Conservation (phyloP, 1,284 basidiomycete genomes). For the Boletellus deceptivus region DNA sequence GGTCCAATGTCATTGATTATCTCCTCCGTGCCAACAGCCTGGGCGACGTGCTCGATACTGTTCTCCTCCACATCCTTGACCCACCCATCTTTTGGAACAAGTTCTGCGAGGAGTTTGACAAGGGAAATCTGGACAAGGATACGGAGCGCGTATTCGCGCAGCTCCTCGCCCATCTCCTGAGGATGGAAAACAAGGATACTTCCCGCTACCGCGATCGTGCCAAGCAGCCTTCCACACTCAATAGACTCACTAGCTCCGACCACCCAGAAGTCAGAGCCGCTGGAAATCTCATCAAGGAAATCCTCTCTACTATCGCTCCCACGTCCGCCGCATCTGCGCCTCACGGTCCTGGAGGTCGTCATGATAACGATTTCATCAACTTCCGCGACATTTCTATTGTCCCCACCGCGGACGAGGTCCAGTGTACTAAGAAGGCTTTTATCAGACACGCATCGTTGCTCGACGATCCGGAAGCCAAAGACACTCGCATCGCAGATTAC, state of each 20-base stretch:
- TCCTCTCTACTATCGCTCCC: constrained; percentile 31
- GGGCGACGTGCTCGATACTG: constrained; percentile 44
- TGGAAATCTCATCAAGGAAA: constrained; percentile 44
- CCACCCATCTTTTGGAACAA: constrained; percentile 55
- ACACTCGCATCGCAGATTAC: constrained; percentile 42
- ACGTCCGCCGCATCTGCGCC: constrained; percentile 19
- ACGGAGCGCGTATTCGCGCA: constrained; percentile 45
- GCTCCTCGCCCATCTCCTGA: constrained; percentile 50
- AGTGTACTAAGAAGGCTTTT: constrained; percentile 44
- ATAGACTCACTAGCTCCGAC: constrained; percentile 37
- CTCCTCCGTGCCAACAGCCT: constrained; percentile 42
- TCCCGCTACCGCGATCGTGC: constrained; percentile 40
- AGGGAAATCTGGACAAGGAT: constrained; percentile 35
- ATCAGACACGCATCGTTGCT: constrained; percentile 42
- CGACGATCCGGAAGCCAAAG: constrained; percentile 41
- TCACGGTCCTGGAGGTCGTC: constrained; percentile 53
- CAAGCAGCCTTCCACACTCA: constrained; percentile 33
- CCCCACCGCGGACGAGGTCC: constrained; percentile 58
- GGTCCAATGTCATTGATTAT: constrained; percentile 39
- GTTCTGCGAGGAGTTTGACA: constrained; percentile 41
- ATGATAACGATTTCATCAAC: constrained; percentile 62
- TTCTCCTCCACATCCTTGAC: constrained; percentile 43
- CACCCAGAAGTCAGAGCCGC: constrained; percentile 33
- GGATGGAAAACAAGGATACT: constrained; percentile 37
- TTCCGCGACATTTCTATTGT: constrained; percentile 58